A percentile compares a stretch with the other conserved stretches of the same genome.
Evolutionary conservation across 2,329 filamentous ascomycete species (phyloP).

Genomic region (Cladophialophora immunda): DNA sequence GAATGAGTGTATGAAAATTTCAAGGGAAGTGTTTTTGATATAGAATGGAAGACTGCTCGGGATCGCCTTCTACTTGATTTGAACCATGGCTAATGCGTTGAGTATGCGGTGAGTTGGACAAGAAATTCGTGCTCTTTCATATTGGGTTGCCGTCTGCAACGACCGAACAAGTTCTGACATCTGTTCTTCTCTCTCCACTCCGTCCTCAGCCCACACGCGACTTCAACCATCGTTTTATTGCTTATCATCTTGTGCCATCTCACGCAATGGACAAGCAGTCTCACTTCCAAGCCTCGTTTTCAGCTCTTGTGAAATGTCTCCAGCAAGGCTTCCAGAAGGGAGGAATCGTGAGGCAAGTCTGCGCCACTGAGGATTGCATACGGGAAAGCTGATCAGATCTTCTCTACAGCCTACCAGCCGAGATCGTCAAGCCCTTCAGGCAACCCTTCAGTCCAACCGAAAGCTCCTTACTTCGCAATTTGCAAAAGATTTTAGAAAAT

Average conservation of each 20-base stretch:
- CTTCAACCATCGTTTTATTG: not conserved
- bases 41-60: not conserved
- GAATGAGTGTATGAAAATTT: not conserved
- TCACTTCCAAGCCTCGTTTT: slow-evolving; percentile 18
- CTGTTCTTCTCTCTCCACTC: slow-evolving; percentile 15
- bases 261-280: not conserved
- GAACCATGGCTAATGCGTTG: not conserved
- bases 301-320: slow-evolving; percentile 27
- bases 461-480: slow-evolving; percentile 24
- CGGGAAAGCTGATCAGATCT: slow-evolving; percentile 1
- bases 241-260: not conserved
- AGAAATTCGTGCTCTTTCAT: not conserved
- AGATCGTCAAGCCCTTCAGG: slow-evolving; percentile 25
- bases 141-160: not conserved
- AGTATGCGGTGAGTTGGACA: not conserved
- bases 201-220: not conserved
- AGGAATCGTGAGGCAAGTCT: slow-evolving; percentile 29
- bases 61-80: not conserved
- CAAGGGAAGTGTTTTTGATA: not conserved
- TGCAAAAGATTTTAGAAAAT: slow-evolving; percentile 25
- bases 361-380: not conserved
- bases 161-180: not conserved
- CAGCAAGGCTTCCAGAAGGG: slow-evolving; percentile 17
- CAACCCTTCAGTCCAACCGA: slow-evolving; percentile 23
- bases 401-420: slow-evolving; percentile 23